phyloP scores from a whole-genome alignment of 1,139 yeast genomes.

The Taphrina flavorubra region DNA sequence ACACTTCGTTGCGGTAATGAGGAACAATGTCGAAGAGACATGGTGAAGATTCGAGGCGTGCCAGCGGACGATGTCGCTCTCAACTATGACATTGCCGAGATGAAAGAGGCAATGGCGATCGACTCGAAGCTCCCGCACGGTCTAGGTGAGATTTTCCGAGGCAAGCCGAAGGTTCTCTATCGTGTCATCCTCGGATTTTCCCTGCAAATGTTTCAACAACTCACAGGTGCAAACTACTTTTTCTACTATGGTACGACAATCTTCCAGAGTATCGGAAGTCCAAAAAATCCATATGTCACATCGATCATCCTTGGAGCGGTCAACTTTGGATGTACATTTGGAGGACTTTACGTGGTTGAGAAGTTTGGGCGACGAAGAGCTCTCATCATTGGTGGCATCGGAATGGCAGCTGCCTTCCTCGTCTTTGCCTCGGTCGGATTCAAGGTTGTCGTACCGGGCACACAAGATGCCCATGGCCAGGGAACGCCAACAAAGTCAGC shows the following conservation, averaged over 20 bases:
- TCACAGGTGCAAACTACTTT: slow-evolving; percentile 71
- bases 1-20: slow-evolving; percentile 61
- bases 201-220: slow-evolving; percentile 65
- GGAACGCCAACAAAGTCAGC: slow-evolving; percentile 52
- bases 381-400: slow-evolving; percentile 66
- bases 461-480: slow-evolving; percentile 40
- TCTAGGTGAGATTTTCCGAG: slow-evolving; percentile 42
- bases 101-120: slow-evolving; percentile 50
- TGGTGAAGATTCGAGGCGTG: slow-evolving; percentile 53
- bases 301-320: slow-evolving; percentile 79
- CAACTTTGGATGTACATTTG: slow-evolving; percentile 73
- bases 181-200: slow-evolving; percentile 56
- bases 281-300: slow-evolving; percentile 63
- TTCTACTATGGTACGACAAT: slow-evolving; percentile 70
- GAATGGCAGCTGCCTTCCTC: slow-evolving; percentile 70
- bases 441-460: slow-evolving; percentile 58
- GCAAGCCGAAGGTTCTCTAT: slow-evolving; percentile 46
- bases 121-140: slow-evolving; percentile 47
- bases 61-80: slow-evolving; percentile 54
- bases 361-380: slow-evolving; percentile 73
- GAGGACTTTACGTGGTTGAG: slow-evolving; percentile 72
- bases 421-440: slow-evolving; percentile 68
- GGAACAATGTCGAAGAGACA: slow-evolving; percentile 60
- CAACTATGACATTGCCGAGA: slow-evolving; percentile 56
- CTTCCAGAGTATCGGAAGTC: slow-evolving; percentile 59